Conservation (phyloP, 768 basidiomycete genomes). For the Tulasnella sp. region DNA sequence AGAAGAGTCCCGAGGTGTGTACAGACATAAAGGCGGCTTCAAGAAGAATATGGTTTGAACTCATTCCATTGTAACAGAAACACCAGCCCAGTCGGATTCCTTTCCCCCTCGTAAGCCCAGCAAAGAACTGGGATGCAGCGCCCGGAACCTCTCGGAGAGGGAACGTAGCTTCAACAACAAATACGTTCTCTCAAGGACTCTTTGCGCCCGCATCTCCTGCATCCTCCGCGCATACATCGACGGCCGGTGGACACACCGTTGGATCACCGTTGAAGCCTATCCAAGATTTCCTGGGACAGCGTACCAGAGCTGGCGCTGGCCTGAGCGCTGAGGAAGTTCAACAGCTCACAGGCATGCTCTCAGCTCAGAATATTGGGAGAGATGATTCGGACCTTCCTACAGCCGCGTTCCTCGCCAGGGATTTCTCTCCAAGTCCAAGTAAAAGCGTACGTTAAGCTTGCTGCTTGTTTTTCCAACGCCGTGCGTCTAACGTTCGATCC, state of each 20-base stretch:
- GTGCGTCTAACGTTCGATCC: neutral
- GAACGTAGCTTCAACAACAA: neutral
- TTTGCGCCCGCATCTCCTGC: neutral
- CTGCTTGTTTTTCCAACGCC: neutral
- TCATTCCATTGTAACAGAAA: neutral
- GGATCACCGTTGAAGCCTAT: neutral
- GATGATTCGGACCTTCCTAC: slow-evolving; percentile 16
- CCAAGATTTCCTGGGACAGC: slow-evolving; percentile 14
- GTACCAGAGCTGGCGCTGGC: neutral
- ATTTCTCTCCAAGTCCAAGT: slow-evolving; percentile 15
- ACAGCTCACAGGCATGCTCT: slow-evolving; percentile 11
- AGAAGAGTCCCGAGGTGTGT: neutral
- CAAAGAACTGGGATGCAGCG: neutral
- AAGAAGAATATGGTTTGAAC: neutral
- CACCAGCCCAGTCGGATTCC: slow-evolving; percentile 4
- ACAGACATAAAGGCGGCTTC: neutral
- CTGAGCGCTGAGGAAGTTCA: slow-evolving; percentile 17
- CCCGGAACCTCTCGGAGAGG: slow-evolving; percentile 1
- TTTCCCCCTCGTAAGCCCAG: slow-evolving; percentile 19
- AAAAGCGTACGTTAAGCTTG: neutral
- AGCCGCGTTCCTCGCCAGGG: slow-evolving; percentile 18
- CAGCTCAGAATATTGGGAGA: neutral
- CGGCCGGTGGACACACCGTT: neutral
- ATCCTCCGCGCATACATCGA: neutral
- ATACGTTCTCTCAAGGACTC: neutral